Evolutionary conservation across 164 flowering plant species (phyloP), one percentile per base, ranked within the genome.

Genomic region (Buxus sempervirens): DNA sequence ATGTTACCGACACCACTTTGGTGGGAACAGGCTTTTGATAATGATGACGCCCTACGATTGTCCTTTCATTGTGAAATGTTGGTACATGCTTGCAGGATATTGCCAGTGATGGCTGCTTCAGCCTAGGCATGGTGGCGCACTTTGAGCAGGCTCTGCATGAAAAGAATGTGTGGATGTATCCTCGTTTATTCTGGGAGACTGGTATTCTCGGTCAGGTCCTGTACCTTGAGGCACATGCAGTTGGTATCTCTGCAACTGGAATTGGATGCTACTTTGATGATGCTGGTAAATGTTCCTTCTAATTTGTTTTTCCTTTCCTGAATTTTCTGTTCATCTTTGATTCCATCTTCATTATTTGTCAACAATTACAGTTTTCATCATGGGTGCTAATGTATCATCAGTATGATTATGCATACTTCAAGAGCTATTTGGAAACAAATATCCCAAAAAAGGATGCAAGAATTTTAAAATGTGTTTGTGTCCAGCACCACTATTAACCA

Each of bases 261-360:
- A 95, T 92, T 58, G 98, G 97, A 57, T 94, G 98, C 82, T 94
- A 80, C 73, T 94, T 94, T 74, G 98, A 94, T 72, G 92, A 91
- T 79, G 86, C 93, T 63, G 96, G 98, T 94, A 78, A 25, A 69
- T 48, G 54, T 14, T 61, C 15, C n/a, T 53, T 24, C 19, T 21
- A 25, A 4, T 51, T 18, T 45, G 27, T 62, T 54, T 41, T 18
- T 62, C 55, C 48, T 60, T 41, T 45, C 12, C 51, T 45, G 8
- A 41, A 41, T 41, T 41, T 12, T 41, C 45, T 45, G 5, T 45
- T 49, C 16, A 63, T 22, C 45, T 22, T 24, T 5, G 38, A 42
- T 70, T 63, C n/a, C 36, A 27, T 51, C 41, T 28, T 24, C 26
- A 41, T 36, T 20, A 24, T 57, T n/a, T 32, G 61, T 1, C 55